phyloP scores from a whole-genome alignment of 2,329 filamentous ascomycete genomes.

The Aspergillus sp. region DNA sequence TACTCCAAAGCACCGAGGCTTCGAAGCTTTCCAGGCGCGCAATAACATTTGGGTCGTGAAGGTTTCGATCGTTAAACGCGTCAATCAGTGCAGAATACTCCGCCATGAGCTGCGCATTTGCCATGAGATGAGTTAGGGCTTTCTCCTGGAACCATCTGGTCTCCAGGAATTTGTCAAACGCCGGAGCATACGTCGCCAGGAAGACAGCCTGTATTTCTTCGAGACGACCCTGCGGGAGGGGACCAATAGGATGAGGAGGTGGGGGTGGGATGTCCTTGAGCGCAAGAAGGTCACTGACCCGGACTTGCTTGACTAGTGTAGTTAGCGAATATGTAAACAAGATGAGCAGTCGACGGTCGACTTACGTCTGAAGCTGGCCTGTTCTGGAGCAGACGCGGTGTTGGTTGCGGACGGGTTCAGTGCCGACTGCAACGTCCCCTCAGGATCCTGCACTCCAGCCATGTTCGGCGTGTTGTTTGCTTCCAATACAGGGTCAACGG shows the following conservation, averaged over 20 bases:
- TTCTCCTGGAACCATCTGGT: constrained; percentile 66
- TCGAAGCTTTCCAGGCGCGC: constrained; percentile 44
- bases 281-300: constrained; percentile 62
- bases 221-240: constrained; percentile 39
- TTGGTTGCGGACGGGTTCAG: constrained; percentile 16
- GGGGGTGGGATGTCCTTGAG: constrained; percentile 53
- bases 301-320: constrained; percentile 53
- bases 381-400: constrained; percentile 25
- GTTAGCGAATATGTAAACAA: neutral
- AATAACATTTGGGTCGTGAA: constrained; percentile 28
- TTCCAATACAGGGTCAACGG: constrained; percentile 60
- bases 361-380: constrained; percentile 43
- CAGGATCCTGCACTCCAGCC: constrained; percentile 25
- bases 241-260: constrained; percentile 44
- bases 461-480: constrained; percentile 25
- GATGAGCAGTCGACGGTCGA: neutral
- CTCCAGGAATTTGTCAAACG: constrained; percentile 68
- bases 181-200: constrained; percentile 64
- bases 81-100: constrained; percentile 58
- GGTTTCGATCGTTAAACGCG: constrained; percentile 32
- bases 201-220: constrained; percentile 65
- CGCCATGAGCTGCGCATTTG: constrained; percentile 51
- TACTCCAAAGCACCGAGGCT: constrained; percentile 51
- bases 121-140: constrained; percentile 45
- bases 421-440: constrained; percentile 18